Conservation (phyloP, 2,329 filamentous ascomycete genomes). For the Penicillium crustosum region DNA sequence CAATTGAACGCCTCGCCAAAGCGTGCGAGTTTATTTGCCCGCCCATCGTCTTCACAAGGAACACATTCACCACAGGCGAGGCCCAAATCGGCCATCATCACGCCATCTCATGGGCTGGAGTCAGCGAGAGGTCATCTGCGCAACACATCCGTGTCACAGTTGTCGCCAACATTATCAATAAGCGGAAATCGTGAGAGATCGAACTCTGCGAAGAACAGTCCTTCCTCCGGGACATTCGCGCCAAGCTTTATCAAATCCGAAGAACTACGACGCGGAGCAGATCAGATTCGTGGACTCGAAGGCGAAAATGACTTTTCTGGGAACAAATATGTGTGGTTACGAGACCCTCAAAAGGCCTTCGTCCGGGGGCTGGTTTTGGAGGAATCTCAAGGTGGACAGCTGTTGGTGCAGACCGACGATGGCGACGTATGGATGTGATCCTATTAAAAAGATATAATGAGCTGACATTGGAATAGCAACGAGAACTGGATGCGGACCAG, state of each 20-base stretch:
- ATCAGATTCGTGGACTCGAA: constrained; percentile 71
- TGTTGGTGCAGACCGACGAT: constrained; percentile 91
- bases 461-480: constrained; percentile 60
- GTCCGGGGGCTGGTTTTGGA: constrained; percentile 90
- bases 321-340: constrained; percentile 97
- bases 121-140: constrained; percentile 60
- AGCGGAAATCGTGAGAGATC: constrained; percentile 49
- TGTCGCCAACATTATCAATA: constrained; percentile 48
- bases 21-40: constrained; percentile 77
- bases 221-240: constrained; percentile 79
- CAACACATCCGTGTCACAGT: constrained; percentile 66
- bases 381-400: constrained; percentile 65
- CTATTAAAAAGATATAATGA: neutral
- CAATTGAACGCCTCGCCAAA: constrained; percentile 65
- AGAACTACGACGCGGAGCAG: constrained; percentile 62
- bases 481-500: constrained; percentile 78
- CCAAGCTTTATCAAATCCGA: constrained; percentile 94
- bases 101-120: constrained; percentile 52
- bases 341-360: constrained; percentile 82
- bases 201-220: constrained; percentile 65
- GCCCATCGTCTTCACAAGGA: constrained; percentile 64
- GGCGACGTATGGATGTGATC: constrained; percentile 65
- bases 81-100: constrained; percentile 74
- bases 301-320: constrained; percentile 99
- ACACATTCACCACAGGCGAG: constrained; percentile 48